Conservation (phyloP, 108 stramenopile species). For the Discostella stelligeroides region DNA sequence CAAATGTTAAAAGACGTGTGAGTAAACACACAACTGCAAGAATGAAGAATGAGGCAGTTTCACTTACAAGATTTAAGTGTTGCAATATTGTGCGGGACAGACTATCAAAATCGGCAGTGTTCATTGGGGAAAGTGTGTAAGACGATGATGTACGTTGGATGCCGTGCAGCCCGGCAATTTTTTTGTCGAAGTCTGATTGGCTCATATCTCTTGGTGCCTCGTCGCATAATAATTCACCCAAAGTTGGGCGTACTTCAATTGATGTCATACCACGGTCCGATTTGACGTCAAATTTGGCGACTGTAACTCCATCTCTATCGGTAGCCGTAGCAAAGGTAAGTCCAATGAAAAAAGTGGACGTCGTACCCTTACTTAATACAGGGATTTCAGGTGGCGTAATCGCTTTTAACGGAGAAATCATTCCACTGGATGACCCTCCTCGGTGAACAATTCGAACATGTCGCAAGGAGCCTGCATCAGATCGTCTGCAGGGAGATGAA, state of each 20-base stretch:
- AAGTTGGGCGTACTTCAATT: constrained; percentile 73
- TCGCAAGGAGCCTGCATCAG: constrained; percentile 57
- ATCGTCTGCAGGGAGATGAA: constrained; percentile 41
- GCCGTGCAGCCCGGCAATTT: constrained; percentile 61
- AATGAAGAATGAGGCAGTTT: neutral
- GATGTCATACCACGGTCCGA: constrained; percentile 63
- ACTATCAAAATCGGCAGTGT: constrained; percentile 21
- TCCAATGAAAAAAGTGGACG: constrained; percentile 44
- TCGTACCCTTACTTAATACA: constrained; percentile 55
- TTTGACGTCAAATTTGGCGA: constrained; percentile 75
- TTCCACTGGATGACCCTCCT: constrained; percentile 40
- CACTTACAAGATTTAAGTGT: constrained; percentile 45
- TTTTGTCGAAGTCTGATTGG: constrained; percentile 58
- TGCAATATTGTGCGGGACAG: constrained; percentile 31
- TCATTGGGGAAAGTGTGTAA: constrained; percentile 30
- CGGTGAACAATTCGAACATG: constrained; percentile 72
- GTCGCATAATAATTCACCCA: constrained; percentile 63
- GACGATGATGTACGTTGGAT: constrained; percentile 58
- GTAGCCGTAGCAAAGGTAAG: constrained; percentile 69
- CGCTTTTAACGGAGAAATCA: constrained; percentile 47
- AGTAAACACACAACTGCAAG: neutral
- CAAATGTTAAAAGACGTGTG: neutral
- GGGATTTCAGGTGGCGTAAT: constrained; percentile 74
- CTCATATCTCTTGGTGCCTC: constrained; percentile 18
- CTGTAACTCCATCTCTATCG: constrained; percentile 72